phyloP scores from a whole-genome alignment of 2,329 filamentous ascomycete genomes.

The Fusarium concolor region DNA sequence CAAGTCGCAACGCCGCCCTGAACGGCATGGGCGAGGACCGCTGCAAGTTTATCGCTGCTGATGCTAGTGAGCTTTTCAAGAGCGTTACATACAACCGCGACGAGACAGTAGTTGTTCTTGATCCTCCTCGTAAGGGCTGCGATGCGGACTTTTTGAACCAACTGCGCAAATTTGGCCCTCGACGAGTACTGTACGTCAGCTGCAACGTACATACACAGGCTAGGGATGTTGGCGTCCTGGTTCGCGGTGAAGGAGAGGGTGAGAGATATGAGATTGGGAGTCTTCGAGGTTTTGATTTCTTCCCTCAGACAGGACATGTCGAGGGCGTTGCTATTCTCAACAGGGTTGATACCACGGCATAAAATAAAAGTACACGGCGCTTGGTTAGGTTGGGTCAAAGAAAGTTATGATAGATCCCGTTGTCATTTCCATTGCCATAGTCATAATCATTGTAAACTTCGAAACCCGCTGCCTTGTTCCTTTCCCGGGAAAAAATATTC shows the following conservation, averaged over 20 bases:
- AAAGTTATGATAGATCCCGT: constrained; percentile 24
- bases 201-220: constrained; percentile 99
- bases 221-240: constrained; percentile 87
- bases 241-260: constrained; percentile 69
- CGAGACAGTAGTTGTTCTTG: constrained; percentile 92
- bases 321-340: constrained; percentile 75
- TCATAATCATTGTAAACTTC: constrained; percentile 32
- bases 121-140: constrained; percentile 96
- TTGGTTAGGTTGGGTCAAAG: constrained; percentile 15
- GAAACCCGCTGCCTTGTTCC: constrained; percentile 27
- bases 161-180: constrained; percentile 80
- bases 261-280: constrained; percentile 87
- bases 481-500: constrained; percentile 3
- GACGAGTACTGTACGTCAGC: constrained; percentile 90
- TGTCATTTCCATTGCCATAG: constrained; percentile 20
- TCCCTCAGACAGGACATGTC: constrained; percentile 84
- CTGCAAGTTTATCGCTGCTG: constrained; percentile 88
- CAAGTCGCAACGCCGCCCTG: constrained; percentile 79
- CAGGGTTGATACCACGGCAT: constrained; percentile 56
- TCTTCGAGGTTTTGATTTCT: constrained; percentile 94
- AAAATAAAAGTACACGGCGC: constrained; percentile 21
- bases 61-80: constrained; percentile 85
- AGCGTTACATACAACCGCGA: constrained; percentile 77
- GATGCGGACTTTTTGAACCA: constrained; percentile 86
- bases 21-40: constrained; percentile 77